Conservation (phyloP, 768 basidiomycete species). For the Pisolithus tinctorius region DNA sequence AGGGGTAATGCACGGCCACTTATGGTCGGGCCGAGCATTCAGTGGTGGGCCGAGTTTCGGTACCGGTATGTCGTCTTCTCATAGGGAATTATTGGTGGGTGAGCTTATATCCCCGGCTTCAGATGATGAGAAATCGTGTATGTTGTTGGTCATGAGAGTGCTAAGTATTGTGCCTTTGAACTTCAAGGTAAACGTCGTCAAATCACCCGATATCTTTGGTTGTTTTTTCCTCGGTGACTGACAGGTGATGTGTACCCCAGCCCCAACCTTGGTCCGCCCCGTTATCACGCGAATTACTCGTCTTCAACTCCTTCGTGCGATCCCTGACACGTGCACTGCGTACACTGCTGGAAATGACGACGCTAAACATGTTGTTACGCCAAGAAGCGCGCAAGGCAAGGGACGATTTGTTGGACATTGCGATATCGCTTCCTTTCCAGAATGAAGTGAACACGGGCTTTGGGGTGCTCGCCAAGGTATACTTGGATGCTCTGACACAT, state of each 20-base stretch:
- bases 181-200: conserved; percentile 65
- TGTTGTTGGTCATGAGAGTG: conserved; percentile 94
- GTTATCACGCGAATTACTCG: conserved; percentile 89
- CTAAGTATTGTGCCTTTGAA: conserved; percentile 91
- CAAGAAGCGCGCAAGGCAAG: conserved; percentile 80
- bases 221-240: conserved; percentile 4
- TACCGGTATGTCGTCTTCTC: conserved; percentile 50
- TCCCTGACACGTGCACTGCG: conserved; percentile 87
- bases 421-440: conserved; percentile 91
- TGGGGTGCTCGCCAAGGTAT: conserved; percentile 94
- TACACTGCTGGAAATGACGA: conserved; percentile 83
- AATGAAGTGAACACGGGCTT: conserved; percentile 96
- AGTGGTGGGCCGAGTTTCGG: conserved; percentile 96
- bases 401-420: conserved; percentile 89
- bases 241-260: conserved; percentile 34
- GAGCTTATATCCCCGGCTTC: conserved; percentile 15
- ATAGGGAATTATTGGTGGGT: conserved; percentile 22
- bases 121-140: conserved; percentile 93
- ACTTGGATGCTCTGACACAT: conserved; percentile 87
- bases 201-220: not conserved
- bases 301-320: conserved; percentile 97
- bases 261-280: conserved; percentile 92
- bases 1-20: conserved; percentile 93
- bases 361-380: conserved; percentile 88
- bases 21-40: conserved; percentile 83